Base-by-base conservation (phyloP, 768 basidiomycete genomes). In the Psilocybe sp. region DNA sequence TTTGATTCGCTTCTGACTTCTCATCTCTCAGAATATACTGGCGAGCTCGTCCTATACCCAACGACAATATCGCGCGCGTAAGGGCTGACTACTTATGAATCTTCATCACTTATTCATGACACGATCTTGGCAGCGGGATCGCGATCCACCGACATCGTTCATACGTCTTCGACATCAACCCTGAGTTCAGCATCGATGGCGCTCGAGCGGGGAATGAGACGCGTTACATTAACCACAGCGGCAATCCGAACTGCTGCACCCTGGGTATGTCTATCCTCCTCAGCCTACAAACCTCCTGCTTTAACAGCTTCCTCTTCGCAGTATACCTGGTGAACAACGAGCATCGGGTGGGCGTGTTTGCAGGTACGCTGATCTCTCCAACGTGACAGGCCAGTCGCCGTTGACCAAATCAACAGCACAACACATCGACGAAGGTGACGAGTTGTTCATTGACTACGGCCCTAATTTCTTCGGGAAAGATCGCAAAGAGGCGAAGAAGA, bases 161-260 rank as follows among this genome's bases (percentile, higher is more conserved):
- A 51, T 91, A 91, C 53, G 71, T 82, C 8, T 89, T 86, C 51
- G 69, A 68, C 15, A 60, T 89, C 44, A 78, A 84, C 54, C 38
- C 60, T 0, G 61, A 64, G 0, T 57, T 75, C 23, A 68, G 73
- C 7, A 57, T 88, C n/a, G 88, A 90, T 60, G 69, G 79, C 28
- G 64, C 74, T 14, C 71, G 68, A 33, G 75, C 69, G 1, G 87
- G 85, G 4, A 89, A 89, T 50, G 70, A 74, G 36, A 71, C 85
- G n/a, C 73, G 86, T 12, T 89, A 81, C 56, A 80, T 89, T 46
- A 86, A 91, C 57, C 87, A 90, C 49, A 16, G 56, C 44, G 11
- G 32, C 50, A 51, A 44, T 54, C 40, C 53, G 3, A 88, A 84
- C 56, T 79, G 77, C 51, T 44, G 52, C 1, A 80, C 81, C 0